Conservation (phyloP, 1,284 basidiomycete genomes). For the Tylopilus sp. region DNA sequence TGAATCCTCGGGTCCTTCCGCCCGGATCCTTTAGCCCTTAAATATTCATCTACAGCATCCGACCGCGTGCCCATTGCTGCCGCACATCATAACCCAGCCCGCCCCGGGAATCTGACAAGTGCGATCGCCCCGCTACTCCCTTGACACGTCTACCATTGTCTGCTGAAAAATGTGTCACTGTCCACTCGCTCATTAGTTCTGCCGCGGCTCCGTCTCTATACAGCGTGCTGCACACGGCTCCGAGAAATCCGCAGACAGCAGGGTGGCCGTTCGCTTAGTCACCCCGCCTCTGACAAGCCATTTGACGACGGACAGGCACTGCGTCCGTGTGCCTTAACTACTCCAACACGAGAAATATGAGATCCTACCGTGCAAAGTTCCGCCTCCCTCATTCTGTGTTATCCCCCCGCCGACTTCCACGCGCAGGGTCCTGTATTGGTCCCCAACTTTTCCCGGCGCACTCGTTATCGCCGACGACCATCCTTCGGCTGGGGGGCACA, state of each 20-base stretch:
- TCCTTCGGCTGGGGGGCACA: background rate
- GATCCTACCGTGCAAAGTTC: background rate
- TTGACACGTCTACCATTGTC: too few relatives aligned
- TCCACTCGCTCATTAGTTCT: background rate
- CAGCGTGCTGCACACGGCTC: background rate
- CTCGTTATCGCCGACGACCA: background rate
- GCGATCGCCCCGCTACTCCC: too few relatives aligned
- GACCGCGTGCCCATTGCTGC: too few relatives aligned
- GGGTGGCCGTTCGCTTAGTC: background rate
- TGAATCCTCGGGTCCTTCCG: too few relatives aligned
- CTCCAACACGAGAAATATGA: background rate
- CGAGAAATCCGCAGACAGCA: background rate
- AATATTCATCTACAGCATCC: too few relatives aligned
- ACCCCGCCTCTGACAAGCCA: background rate
- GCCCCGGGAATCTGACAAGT: too few relatives aligned
- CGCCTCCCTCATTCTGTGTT: background rate
- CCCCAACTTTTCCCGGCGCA: background rate
- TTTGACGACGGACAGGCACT: background rate
- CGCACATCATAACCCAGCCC: too few relatives aligned
- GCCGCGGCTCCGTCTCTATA: background rate
- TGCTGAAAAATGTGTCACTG: too few relatives aligned
- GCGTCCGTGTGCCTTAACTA: background rate
- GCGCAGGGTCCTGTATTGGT: background rate
- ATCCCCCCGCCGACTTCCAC: conserved; percentile 6
- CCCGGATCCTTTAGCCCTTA: too few relatives aligned